Evolutionary conservation across 106 monocot species (phyloP).

Genomic region (Phalaenopsis aphrodite): DNA sequence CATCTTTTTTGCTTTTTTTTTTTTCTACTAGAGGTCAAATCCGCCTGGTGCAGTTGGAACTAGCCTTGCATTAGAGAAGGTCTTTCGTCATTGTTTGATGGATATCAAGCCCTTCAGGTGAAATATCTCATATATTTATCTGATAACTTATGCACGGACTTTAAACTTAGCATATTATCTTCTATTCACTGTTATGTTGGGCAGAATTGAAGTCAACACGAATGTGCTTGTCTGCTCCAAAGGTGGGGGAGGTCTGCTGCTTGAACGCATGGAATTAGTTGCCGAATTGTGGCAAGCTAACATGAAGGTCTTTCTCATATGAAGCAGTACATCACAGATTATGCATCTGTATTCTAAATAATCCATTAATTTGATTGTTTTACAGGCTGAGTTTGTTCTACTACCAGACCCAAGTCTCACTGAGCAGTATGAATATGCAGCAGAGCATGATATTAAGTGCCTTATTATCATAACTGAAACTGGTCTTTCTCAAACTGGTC

Average conservation of each 20-base stretch:
- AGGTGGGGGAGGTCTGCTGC: conserved; percentile 87
- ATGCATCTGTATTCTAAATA: neutral
- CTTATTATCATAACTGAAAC: conserved; percentile 86
- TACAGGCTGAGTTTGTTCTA: conserved; percentile 83
- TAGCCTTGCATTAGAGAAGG: conserved; percentile 90
- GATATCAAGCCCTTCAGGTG: conserved; percentile 66
- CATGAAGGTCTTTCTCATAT: conserved; percentile 53
- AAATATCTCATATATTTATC: neutral
- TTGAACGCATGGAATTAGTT: conserved; percentile 88
- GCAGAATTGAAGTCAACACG: conserved; percentile 44
- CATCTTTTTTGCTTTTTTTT: neutral
- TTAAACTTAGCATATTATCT: neutral
- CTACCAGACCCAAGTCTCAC: conserved; percentile 73
- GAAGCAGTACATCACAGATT: neutral
- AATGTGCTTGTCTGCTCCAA: conserved; percentile 88
- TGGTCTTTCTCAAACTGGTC: conserved; percentile 61
- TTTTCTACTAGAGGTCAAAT: conserved; percentile 46
- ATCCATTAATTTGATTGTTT: neutral
- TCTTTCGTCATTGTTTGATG: conserved; percentile 50
- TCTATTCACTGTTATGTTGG: neutral
- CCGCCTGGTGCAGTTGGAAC: conserved; percentile 85
- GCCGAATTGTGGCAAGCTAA: conserved; percentile 88
- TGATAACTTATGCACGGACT: neutral
- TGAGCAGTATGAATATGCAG: conserved; percentile 95
- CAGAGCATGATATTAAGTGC: conserved; percentile 85